Conservation (phyloP, 441 rosid genomes). For the Adansonia grandidieri region DNA sequence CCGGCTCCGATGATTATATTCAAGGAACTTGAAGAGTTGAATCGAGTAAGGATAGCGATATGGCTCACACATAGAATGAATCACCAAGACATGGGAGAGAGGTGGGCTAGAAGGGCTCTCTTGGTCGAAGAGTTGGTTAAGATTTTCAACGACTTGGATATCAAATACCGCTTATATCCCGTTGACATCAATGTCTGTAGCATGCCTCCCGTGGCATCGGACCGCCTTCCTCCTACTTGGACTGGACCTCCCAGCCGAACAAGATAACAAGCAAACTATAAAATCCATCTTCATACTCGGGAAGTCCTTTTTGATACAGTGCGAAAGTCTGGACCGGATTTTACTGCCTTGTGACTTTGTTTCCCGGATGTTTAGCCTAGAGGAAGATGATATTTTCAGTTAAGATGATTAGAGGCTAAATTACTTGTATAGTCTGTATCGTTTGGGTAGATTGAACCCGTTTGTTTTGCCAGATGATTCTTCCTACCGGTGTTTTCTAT, state of each 20-base stretch:
- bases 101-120: constrained; percentile 49
- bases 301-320: background rate
- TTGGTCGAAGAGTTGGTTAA: constrained; percentile 60
- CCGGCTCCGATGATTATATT: constrained; percentile 50
- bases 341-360: background rate
- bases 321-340: background rate
- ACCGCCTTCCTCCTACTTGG: constrained; percentile 58
- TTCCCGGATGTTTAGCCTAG: background rate
- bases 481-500: background rate
- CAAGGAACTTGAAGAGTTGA: constrained; percentile 53
- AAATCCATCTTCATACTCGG: background rate
- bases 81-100: constrained; percentile 65
- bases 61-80: constrained; percentile 60
- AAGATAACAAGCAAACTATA: background rate
- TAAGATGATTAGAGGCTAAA: background rate
- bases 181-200: constrained; percentile 49
- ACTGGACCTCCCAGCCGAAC: constrained; percentile 30
- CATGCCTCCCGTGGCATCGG: constrained; percentile 49
- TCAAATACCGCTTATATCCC: constrained; percentile 55
- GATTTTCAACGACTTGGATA: constrained; percentile 58
- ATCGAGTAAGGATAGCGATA: constrained; percentile 54
- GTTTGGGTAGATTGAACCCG: background rate
- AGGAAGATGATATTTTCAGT: background rate
- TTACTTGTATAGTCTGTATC: background rate
- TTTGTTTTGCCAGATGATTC: background rate